These are phyloP conservation scores for Ceratocystis diversiconidia DNA, from an alignment of 2,329 filamentous ascomycete species.

Conservation along the genomic window DNA sequence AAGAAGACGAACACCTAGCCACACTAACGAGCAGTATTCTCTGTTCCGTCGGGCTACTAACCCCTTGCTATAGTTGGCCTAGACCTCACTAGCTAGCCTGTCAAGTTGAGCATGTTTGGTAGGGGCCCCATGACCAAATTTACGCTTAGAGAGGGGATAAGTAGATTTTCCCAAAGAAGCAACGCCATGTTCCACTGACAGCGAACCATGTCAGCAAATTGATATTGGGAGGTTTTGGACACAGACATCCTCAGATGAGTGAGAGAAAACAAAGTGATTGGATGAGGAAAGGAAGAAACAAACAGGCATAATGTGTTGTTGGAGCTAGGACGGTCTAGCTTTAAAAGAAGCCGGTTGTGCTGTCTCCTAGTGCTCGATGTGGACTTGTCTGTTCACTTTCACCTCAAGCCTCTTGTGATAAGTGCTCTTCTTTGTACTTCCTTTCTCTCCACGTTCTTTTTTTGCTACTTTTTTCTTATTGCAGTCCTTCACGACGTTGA, in stretches of 20 bases:
- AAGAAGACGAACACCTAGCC: neutral
- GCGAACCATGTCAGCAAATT: neutral
- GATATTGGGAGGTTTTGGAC: neutral
- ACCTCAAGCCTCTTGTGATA: constrained; percentile 5
- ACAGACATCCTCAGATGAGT: neutral
- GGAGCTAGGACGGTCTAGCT: neutral
- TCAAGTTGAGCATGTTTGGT: neutral
- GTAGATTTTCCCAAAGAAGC: neutral
- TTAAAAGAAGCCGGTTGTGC: neutral
- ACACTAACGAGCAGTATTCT: neutral
- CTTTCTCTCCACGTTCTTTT: neutral
- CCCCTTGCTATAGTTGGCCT: neutral
- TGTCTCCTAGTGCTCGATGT: neutral
- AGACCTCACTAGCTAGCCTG: neutral
- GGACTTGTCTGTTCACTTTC: neutral
- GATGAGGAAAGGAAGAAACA: neutral
- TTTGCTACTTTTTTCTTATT: neutral
- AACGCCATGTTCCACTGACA: neutral
- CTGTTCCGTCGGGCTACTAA: neutral
- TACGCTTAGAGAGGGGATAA: too few relatives aligned
- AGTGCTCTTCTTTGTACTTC: neutral
- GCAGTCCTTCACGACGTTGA: neutral
- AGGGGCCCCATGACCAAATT: neutral
- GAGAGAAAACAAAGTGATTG: neutral
- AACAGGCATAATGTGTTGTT: neutral